phyloP scores from a whole-genome alignment of 2,329 filamentous ascomycete species.

The Septoria linicola region DNA sequence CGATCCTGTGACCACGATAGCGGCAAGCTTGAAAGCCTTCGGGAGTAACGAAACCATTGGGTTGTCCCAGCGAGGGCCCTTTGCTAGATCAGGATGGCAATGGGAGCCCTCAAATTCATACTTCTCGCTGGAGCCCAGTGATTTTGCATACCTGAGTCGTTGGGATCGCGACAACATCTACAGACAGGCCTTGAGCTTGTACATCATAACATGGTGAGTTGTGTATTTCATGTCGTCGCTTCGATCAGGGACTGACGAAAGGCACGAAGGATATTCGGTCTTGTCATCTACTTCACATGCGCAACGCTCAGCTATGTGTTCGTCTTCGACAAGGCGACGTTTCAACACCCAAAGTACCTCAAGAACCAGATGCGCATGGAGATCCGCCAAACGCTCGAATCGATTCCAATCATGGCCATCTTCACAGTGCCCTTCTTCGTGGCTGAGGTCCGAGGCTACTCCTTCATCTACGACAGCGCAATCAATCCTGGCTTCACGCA shows the following conservation, averaged over 20 bases:
- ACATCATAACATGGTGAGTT: slow-evolving; percentile 77
- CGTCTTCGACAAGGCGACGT: slow-evolving; percentile 86
- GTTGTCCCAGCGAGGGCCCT: slow-evolving; percentile 12
- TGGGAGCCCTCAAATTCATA: slow-evolving; percentile 73
- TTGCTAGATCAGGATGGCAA: slow-evolving; percentile 43
- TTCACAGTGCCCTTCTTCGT: slow-evolving; percentile 81
- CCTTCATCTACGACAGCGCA: slow-evolving; percentile 77
- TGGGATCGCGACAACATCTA: slow-evolving; percentile 74
- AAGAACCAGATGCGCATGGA: slow-evolving; percentile 89
- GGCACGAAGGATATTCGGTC: slow-evolving; percentile 77
- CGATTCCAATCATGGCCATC: slow-evolving; percentile 80
- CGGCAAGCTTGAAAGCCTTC: slow-evolving; percentile 46
- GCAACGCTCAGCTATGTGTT: slow-evolving; percentile 81
- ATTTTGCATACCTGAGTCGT: slow-evolving; percentile 75
- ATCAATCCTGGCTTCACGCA: slow-evolving; percentile 33
- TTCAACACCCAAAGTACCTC: slow-evolving; percentile 89
- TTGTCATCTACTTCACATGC: slow-evolving; percentile 80
- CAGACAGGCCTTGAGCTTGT: slow-evolving; percentile 73
- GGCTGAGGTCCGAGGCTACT: slow-evolving; percentile 77
- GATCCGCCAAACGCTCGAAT: slow-evolving; percentile 72
- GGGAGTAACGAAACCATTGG: slow-evolving; percentile 51
- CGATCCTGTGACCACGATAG: slow-evolving; percentile 50
- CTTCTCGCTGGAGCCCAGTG: slow-evolving; percentile 66
- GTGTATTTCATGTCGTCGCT: neutral
- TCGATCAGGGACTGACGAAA: neutral